Conservation (phyloP, 495 filamentous ascomycete genomes). For the Amphirosellinia nigrospora region DNA sequence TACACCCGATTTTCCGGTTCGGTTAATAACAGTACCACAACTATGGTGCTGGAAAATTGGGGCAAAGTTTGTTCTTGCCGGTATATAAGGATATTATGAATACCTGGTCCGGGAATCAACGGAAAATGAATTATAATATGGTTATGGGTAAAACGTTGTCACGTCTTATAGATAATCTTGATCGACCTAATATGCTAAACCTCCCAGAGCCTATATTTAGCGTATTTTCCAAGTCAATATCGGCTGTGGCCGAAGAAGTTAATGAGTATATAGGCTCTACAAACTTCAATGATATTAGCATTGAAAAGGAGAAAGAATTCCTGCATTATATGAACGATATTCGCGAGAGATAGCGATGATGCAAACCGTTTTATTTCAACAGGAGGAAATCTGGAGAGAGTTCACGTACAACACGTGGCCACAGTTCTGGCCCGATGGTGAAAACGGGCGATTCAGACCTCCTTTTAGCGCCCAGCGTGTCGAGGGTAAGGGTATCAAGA, state of each 20-base stretch:
- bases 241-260: neutral
- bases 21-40: neutral
- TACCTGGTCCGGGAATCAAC: no score
- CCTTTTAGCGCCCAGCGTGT: neutral
- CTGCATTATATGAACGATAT: conserved; percentile 7
- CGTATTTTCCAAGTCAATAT: neutral
- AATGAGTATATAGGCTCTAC: neutral
- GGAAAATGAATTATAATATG: no score
- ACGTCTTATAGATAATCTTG: neutral
- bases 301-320: neutral
- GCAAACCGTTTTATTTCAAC: conserved; percentile 4
- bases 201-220: conserved; percentile 3
- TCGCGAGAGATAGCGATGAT: conserved; percentile 13
- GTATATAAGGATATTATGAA: no score
- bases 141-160: neutral
- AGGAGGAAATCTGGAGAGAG: conserved; percentile 13
- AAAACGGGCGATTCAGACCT: conserved; percentile 8
- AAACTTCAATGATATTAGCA: neutral
- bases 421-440: neutral
- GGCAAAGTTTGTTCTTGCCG: neutral
- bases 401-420: conserved; percentile 9
- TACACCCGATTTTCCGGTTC: neutral
- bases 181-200: neutral
- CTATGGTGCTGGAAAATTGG: neutral
- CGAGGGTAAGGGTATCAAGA: no score